These are phyloP conservation scores for Rhizophlyctis rosea DNA, from an alignment of 192 early-diverging fungal species.

Conservation along the genomic window DNA sequence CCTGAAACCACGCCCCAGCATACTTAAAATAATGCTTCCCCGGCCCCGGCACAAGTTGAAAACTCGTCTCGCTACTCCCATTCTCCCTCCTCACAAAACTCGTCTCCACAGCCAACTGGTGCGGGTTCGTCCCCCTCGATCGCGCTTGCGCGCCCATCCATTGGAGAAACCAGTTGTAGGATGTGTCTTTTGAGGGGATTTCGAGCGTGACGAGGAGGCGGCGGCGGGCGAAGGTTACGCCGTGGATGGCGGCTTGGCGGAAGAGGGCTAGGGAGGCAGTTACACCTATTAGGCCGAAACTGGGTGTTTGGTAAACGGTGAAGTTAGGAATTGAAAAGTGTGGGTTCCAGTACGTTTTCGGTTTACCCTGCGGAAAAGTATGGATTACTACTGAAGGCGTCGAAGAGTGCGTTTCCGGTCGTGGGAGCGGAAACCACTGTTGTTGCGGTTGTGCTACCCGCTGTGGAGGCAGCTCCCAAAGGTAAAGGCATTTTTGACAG, in stretches of 20 bases:
- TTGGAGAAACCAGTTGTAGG: constrained; percentile 89
- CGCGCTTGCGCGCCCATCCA: constrained; percentile 68
- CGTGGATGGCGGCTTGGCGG: constrained; percentile 65
- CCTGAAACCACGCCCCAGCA: constrained; percentile 74
- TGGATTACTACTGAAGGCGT: no score
- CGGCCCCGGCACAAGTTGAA: constrained; percentile 87
- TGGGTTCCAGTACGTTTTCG: no score
- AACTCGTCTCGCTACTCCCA: constrained; percentile 77
- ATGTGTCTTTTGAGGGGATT: constrained; percentile 90
- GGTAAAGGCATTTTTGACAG: no score
- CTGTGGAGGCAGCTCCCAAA: no score
- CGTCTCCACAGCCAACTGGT: constrained; percentile 83
- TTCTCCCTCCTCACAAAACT: constrained; percentile 84
- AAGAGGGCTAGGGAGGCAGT: constrained; percentile 78
- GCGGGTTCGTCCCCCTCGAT: constrained; percentile 24
- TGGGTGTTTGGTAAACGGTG: constrained; percentile 7
- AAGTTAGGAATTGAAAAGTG: neutral
- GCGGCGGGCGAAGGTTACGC: constrained; percentile 66
- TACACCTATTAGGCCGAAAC: constrained; percentile 85
- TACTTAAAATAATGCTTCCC: constrained; percentile 87
- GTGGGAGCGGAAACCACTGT: no score
- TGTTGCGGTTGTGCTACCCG: no score
- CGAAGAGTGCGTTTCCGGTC: no score
- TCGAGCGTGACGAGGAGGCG: constrained; percentile 87
- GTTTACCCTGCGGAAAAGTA: constrained; percentile 89